A percentile compares a stretch with the other conserved stretches of the same genome.
Conservation (phyloP, 805 yeast genomes). For the Saccharomycopsis fermentans region DNA sequence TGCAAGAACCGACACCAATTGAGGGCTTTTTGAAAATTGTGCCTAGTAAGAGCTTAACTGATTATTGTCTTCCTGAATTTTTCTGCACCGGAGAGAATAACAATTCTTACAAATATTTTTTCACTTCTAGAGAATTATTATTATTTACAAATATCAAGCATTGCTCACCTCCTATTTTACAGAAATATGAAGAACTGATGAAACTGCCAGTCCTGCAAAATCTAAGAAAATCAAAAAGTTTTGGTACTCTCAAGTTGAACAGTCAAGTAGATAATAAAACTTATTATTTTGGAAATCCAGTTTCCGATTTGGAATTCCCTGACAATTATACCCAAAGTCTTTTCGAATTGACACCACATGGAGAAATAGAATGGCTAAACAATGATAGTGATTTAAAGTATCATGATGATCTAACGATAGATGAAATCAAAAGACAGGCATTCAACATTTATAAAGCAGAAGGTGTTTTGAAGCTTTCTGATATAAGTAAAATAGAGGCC, state of each 20-base stretch:
- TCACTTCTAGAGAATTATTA: conserved; percentile 50
- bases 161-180: background rate
- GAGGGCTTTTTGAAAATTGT: conserved; percentile 59
- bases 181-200: background rate
- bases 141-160: conserved; percentile 37
- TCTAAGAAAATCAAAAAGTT: background rate
- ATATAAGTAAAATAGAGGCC: conserved; percentile 27
- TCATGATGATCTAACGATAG: conserved; percentile 49
- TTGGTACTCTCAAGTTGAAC: background rate
- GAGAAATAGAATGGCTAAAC: conserved; percentile 56
- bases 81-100: conserved; percentile 26
- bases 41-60: conserved; percentile 34
- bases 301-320: background rate
- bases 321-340: conserved; percentile 28
- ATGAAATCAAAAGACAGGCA: conserved; percentile 55
- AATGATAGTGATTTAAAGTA: conserved; percentile 32
- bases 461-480: conserved; percentile 50
- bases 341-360: conserved; percentile 38
- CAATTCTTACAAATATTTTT: conserved; percentile 46
- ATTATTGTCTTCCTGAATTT: conserved; percentile 24
- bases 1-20: conserved; percentile 55
- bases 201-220: background rate
- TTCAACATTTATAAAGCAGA: conserved; percentile 46
- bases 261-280: background rate
- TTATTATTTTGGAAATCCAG: background rate